Conservation (phyloP, 306 rosid species). For the Hippophae gyantsensis region DNA sequence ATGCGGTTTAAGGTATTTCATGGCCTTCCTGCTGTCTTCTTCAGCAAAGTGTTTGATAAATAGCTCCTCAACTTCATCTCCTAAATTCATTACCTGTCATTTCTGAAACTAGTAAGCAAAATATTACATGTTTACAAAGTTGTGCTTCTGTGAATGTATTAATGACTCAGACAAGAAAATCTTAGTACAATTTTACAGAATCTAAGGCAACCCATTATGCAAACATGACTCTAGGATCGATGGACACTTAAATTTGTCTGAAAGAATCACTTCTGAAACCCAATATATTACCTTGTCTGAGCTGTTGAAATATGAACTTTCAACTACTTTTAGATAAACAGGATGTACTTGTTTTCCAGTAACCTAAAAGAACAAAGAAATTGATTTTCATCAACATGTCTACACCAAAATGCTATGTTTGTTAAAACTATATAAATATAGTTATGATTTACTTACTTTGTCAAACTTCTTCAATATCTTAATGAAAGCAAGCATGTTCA, state of each 20-base stretch:
- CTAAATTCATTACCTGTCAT: slow-evolving; percentile 62
- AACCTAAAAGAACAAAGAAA: slow-evolving; percentile 44
- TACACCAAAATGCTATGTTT: slow-evolving; percentile 4
- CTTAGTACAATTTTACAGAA: slow-evolving; percentile 21
- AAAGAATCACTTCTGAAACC: slow-evolving; percentile 5
- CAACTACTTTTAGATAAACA: slow-evolving; percentile 83
- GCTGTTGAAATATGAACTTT: slow-evolving; percentile 87
- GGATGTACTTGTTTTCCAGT: slow-evolving; percentile 82
- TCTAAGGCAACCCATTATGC: slow-evolving; percentile 29
- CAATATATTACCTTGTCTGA: slow-evolving; percentile 68
- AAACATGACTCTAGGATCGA: slow-evolving; percentile 38
- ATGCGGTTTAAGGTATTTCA: slow-evolving; percentile 86
- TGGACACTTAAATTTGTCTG: slow-evolving; percentile 69
- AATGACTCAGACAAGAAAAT: slow-evolving; percentile 55
- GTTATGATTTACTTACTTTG: slow-evolving; percentile 49
- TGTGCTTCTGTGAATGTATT: neutral
- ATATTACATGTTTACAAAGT: slow-evolving; percentile 13
- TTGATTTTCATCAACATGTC: neutral
- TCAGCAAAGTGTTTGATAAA: slow-evolving; percentile 58
- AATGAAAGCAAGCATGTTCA: slow-evolving; percentile 84
- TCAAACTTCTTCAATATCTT: slow-evolving; percentile 95
- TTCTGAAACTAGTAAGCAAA: slow-evolving; percentile 22
- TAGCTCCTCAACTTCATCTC: slow-evolving; percentile 80
- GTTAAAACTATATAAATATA: neutral
- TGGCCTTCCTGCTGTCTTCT: slow-evolving; percentile 80